Evolutionary conservation across 2,329 filamentous ascomycete genomes (phyloP).

Genomic region (Fusarium lateritium): DNA sequence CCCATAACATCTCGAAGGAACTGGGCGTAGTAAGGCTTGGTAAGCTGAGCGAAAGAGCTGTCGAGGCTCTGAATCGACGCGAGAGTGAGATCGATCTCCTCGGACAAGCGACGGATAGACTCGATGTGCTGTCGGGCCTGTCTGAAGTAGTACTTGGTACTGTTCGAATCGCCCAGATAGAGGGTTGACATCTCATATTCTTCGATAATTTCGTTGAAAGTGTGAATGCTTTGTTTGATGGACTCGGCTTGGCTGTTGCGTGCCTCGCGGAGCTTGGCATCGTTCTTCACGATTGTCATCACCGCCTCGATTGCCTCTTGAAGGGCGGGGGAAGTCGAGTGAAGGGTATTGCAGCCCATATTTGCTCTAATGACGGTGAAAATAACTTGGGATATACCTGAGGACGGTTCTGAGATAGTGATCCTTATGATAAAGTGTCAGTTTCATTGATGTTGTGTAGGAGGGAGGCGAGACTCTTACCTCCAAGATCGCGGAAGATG

Average conservation of each 20-base stretch:
- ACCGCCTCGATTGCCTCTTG: neutral
- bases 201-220: neutral
- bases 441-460: no score
- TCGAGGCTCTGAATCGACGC: neutral
- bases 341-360: neutral
- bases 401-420: no score
- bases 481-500: neutral
- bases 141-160: neutral
- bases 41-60: neutral
- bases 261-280: neutral
- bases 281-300: neutral
- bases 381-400: no score
- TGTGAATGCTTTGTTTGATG: neutral
- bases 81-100: neutral
- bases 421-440: no score
- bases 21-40: neutral
- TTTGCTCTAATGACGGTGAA: neutral
- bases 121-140: conserved; percentile 1
- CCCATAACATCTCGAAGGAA: neutral
- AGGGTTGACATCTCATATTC: conserved; percentile 2
- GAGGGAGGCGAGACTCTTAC: neutral
- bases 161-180: neutral
- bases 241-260: neutral
- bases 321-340: neutral
- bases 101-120: neutral